Evolutionary conservation across 2,329 filamentous ascomycete species (phyloP), one percentile per base, ranked within the genome.

Genomic region (Diplodia seriata): DNA sequence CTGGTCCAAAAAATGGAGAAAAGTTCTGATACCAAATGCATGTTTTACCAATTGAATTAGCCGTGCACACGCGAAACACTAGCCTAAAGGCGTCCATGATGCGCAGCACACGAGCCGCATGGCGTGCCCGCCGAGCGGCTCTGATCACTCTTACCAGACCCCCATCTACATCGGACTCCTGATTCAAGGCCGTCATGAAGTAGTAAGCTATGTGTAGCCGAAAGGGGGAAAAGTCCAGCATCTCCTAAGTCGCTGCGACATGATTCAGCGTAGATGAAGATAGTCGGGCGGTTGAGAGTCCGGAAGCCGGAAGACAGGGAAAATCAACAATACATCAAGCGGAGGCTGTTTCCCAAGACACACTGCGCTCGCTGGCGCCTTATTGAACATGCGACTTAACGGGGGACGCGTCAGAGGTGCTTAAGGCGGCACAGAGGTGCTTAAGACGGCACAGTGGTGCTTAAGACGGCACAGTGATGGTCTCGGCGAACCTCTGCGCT

Each of bases 1-100:
- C 38, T 53, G 54, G 64, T 56, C 54, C 64, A 66, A 55, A 57
- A 66, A 66, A 66, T 66, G 64, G 54, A 66, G 36, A 65, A 63
- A 65, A 65, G 29, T 62, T 65, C 49, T 55, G 62, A 65, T 33
- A 36, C 36, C 49, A 65, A 65, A 50, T 31, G 31, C 50, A 20
- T 43, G 62, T 65, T 55, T 63, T 63, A 63, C n/a, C 59, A 55
- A 55, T 65, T 55, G 62, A 43, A 49, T 55, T 55, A 47, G 59
- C 50, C 43, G 6, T 31, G 9, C 29, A n/a, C n/a, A 63, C 36
- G 43, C 47, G 59, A 63, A 63, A 63, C 59, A 53, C 47, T 51
- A 63, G 59, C 4, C 11, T 51, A 49, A 38, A 31, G 7, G 29
- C 9, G 50, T n/a, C 47, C 59, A 63, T 63, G 59, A 63, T 26